phyloP scores from a whole-genome alignment of 768 basidiomycete species.

The Termitomyces sp. region DNA sequence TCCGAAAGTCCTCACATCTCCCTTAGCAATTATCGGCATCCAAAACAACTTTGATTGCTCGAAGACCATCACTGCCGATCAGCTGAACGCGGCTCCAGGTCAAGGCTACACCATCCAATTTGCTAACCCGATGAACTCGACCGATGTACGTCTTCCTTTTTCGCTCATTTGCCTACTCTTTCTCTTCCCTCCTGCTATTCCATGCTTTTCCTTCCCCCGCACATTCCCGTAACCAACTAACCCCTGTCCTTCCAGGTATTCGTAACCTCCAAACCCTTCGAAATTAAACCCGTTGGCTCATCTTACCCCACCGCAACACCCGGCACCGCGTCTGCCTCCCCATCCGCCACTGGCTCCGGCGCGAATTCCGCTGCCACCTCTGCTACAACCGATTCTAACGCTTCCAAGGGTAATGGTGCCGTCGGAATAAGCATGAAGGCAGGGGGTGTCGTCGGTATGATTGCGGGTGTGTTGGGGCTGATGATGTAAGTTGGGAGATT shows the following conservation, averaged over 20 bases:
- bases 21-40: slow-evolving; percentile 43
- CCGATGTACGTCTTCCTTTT: slow-evolving; percentile 40
- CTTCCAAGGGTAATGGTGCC: not conserved
- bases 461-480: not conserved
- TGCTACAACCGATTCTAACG: not conserved
- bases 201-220: not conserved
- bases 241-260: slow-evolving; percentile 37
- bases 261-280: slow-evolving; percentile 49
- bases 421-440: not conserved
- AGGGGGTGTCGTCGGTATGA: not conserved
- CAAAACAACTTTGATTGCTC: slow-evolving; percentile 59
- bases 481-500: not conserved
- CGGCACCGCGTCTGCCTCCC: not conserved
- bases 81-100: slow-evolving; percentile 34
- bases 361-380: not conserved
- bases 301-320: slow-evolving; percentile 13
- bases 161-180: not conserved
- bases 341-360: not conserved
- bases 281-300: slow-evolving; percentile 29
- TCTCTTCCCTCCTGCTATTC: not conserved
- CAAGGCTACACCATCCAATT: slow-evolving; percentile 46
- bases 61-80: slow-evolving; percentile 39
- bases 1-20: slow-evolving; percentile 28
- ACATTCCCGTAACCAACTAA: not conserved
- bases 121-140: slow-evolving; percentile 42